Base-by-base conservation (phyloP, 1,139 yeast species). In the Yamadazyma trypodendri region DNA sequence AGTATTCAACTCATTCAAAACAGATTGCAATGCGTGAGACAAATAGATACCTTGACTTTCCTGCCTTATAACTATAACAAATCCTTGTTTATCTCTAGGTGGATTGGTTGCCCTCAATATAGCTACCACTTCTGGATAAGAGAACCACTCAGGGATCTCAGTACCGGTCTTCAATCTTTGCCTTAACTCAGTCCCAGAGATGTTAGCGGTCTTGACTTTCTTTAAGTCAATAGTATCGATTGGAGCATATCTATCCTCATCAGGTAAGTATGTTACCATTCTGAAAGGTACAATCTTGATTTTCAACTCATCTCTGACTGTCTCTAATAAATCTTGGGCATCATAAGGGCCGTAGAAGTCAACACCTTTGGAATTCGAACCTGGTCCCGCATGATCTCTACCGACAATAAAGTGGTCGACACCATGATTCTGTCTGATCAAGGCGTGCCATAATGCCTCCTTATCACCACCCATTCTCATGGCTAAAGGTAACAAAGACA, bases 381-480 rank as follows among this genome's bases (percentile, higher is more conserved):
- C 97, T 20, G 97, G 97, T 45, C 97, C 97, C 42, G 97, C 97
- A 59, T 90, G 97, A 63, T 90, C 97, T 72, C 98, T 83, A 45
- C 98, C 97, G 39, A 90, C 96, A 56, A 92, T 92, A 67, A 90
- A 90, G 63, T 90, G 97, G 40, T 96, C 86, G 39, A 95, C 96
- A 60, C 97, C 97, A 61, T 84, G 89, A 68, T 90, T 90, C 74
- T 89, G 87, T 68, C 97, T 84, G 60, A 90, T 90, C 58, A 90
- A 84, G 18, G 97, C 96, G 61, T 90, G 97, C 97, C 97, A 90
- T 38, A 90, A 84, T 24, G 97, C 97, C 69, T 90, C 97, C 63
- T 96, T 82, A 63, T 92, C 97, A 63, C 97, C 97, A 45, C 95
- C 97, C 97, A 90, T 90, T 75, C 97, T 82, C 97, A 90, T 90